Conservation (phyloP, 495 filamentous ascomycete genomes). For the Pseudevernia furfuracea region DNA sequence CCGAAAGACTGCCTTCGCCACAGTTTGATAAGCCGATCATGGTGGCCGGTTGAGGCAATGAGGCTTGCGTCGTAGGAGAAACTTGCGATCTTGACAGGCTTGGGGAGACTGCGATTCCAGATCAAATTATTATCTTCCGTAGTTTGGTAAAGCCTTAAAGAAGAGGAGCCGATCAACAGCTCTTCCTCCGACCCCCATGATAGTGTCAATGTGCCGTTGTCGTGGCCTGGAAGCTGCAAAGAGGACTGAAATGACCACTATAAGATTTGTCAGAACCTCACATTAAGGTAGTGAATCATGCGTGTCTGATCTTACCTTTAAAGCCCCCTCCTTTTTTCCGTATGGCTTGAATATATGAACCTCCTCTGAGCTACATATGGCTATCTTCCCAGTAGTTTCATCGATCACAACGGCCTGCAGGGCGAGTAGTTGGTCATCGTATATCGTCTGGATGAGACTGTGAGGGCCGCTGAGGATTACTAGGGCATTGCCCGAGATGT, state of each 20-base stretch:
- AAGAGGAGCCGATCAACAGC: slow-evolving; percentile 65
- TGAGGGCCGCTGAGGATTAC: slow-evolving; percentile 70
- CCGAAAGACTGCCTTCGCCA: slow-evolving; percentile 88
- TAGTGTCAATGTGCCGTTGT: slow-evolving; percentile 51
- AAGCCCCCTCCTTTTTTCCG: slow-evolving; percentile 57
- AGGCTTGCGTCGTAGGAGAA: slow-evolving; percentile 82
- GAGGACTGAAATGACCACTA: slow-evolving; percentile 50
- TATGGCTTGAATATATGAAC: slow-evolving; percentile 76
- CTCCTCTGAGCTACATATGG: slow-evolving; percentile 54
- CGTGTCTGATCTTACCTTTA: slow-evolving; percentile 43
- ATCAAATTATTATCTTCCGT: slow-evolving; percentile 34
- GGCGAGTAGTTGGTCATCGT: slow-evolving; percentile 64
- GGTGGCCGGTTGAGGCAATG: slow-evolving; percentile 70
- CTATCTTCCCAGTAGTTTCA: slow-evolving; percentile 78
- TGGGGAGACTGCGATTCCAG: slow-evolving; percentile 70
- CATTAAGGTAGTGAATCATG: background rate
- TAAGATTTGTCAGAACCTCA: slow-evolving; percentile 12
- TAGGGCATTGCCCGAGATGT: slow-evolving; percentile 82
- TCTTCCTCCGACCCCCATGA: slow-evolving; percentile 85
- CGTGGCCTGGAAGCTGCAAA: slow-evolving; percentile 36
- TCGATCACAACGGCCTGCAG: slow-evolving; percentile 72
- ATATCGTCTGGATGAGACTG: slow-evolving; percentile 80
- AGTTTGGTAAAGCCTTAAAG: slow-evolving; percentile 55
- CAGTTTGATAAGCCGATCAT: slow-evolving; percentile 82
- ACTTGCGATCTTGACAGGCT: slow-evolving; percentile 62